Evolutionary conservation across 2,329 filamentous ascomycete species (phyloP), one percentile per base, ranked within the genome.

Genomic region (Fusarium compactum): DNA sequence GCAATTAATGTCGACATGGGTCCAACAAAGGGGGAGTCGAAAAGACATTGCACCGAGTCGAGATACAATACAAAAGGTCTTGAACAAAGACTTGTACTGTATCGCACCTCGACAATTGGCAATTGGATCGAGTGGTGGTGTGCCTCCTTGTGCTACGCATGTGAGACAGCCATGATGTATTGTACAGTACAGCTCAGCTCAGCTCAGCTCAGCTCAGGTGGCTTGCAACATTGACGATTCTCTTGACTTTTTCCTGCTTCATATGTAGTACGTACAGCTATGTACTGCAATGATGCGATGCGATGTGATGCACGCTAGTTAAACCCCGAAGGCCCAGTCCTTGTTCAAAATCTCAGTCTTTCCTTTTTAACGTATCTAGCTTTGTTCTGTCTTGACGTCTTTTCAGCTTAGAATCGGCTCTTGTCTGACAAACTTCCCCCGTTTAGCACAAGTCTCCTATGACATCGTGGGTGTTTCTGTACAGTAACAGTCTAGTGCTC

Each of bases 21-120:
- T 45, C 43, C n/a, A 65, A 65, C 41, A 65, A 59, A 38, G 22
- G 22, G 22, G 41, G n/a, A 50, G n/a, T 24, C 24, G 25, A 58
- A 29, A 34, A 29, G 32, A 56, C 11, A 38, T 38, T 38, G 30
- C 48, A 45, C 27, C 46, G 27, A 27, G 34, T 34, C 53, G 47
- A 45, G 29, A 60, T 48, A 66, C 34, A 66, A 66, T 20, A 4
- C 34, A 40, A 45, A 48, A n/a, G 45, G 10, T 29, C 30, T 50
- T 52, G 29, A 41, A 40, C 34, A 59, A 65, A 12, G 10, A 38
- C 22, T 61, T n/a, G 22, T 30, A 62, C 38, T 27, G 24, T 18
- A 18, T 27, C 40, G 22, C 45, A 51, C 18, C 20, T 25, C 30
- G 46, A 40, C 40, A 44, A 18, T 43, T 40, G 30, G 22, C 20